phyloP scores from a whole-genome alignment of 1,139 yeast genomes.

The Lodderomyces jiufengensis region DNA sequence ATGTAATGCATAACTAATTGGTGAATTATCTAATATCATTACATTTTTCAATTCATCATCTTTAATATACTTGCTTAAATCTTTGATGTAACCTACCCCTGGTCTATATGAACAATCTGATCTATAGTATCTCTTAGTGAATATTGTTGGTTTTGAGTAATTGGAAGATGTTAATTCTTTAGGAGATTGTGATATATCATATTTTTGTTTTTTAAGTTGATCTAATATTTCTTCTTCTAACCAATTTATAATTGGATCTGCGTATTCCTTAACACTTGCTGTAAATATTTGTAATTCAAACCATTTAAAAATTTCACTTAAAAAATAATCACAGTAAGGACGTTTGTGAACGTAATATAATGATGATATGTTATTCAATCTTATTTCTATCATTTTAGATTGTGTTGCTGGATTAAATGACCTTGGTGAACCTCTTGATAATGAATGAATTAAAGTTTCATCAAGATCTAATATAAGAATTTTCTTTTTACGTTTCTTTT shows the following conservation, averaged over 20 bases:
- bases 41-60: slow-evolving; percentile 67
- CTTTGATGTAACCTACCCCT: slow-evolving; percentile 88
- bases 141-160: slow-evolving; percentile 22
- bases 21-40: slow-evolving; percentile 86
- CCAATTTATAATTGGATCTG: slow-evolving; percentile 96
- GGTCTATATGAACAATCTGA: slow-evolving; percentile 71
- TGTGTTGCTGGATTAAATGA: slow-evolving; percentile 48
- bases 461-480: slow-evolving; percentile 84
- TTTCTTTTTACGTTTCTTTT: slow-evolving; percentile 43
- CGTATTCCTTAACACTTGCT: slow-evolving; percentile 91
- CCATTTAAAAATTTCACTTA: slow-evolving; percentile 80
- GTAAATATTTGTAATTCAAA: slow-evolving; percentile 86
- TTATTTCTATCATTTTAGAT: slow-evolving; percentile 82
- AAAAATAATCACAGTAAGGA: slow-evolving; percentile 84
- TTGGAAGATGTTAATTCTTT: neutral
- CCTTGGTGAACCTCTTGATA: slow-evolving; percentile 59
- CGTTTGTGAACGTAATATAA: slow-evolving; percentile 88
- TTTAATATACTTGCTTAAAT: slow-evolving; percentile 51
- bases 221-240: slow-evolving; percentile 44
- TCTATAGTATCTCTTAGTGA: slow-evolving; percentile 67
- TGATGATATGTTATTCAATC: slow-evolving; percentile 64
- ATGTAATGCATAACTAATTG: slow-evolving; percentile 79
- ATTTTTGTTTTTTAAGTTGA: slow-evolving; percentile 9
- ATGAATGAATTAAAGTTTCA: slow-evolving; percentile 89
- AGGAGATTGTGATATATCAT: slow-evolving; percentile 2